Conservation (phyloP, 1,284 basidiomycete species). For the Veloporphyrellus conicus region DNA sequence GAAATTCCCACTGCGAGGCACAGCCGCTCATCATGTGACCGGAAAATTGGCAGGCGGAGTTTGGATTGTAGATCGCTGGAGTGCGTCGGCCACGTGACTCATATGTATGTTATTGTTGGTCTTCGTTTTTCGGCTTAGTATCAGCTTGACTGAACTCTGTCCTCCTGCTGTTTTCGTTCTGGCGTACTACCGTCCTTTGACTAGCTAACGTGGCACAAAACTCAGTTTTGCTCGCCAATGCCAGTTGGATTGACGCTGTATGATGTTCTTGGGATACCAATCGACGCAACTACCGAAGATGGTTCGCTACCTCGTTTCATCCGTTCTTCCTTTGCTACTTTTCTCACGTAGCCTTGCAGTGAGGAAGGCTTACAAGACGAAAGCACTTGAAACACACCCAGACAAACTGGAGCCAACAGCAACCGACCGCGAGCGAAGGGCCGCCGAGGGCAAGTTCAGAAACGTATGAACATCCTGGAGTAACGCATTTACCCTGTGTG, state of each 20-base stretch:
- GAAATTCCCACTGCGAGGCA: too few species aligned
- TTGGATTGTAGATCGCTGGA: too few species aligned
- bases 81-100: slow-evolving; percentile 12
- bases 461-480: slow-evolving; percentile 33
- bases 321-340: neutral
- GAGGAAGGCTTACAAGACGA: slow-evolving; percentile 58
- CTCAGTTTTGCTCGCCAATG: slow-evolving; percentile 18
- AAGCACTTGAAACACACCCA: slow-evolving; percentile 61
- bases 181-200: neutral
- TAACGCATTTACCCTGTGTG: slow-evolving; percentile 19
- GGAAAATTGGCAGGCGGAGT: too few species aligned
- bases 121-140: slow-evolving; percentile 4
- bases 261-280: slow-evolving; percentile 32
- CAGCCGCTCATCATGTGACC: too few species aligned
- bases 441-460: slow-evolving; percentile 51
- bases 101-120: neutral
- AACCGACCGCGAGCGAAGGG: slow-evolving; percentile 43
- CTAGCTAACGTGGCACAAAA: slow-evolving; percentile 5
- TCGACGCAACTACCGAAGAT: slow-evolving; percentile 35
- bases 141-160: neutral
- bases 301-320: slow-evolving; percentile 24
- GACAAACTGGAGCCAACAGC: slow-evolving; percentile 55
- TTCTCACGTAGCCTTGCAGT: slow-evolving; percentile 36
- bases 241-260: slow-evolving; percentile 32
- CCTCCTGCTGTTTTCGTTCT: slow-evolving; percentile 1